Evolutionary conservation across 2,329 filamentous ascomycete genomes (phyloP), one percentile per base, ranked within the genome.

Genomic region (Monosporascus ibericus): DNA sequence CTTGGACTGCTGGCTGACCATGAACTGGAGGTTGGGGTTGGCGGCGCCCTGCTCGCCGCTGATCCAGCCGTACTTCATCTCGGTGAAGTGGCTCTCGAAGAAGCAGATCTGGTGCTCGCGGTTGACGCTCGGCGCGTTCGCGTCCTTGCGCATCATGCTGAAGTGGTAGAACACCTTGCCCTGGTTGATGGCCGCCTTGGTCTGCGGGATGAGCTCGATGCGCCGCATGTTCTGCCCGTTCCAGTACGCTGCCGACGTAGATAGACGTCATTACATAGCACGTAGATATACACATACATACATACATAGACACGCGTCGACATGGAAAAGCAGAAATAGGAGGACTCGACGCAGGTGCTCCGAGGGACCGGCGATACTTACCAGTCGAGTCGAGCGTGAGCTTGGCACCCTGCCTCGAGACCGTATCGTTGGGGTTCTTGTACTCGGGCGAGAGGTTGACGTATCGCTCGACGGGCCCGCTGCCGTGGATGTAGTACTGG

Each of bases 401-500:
- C 64, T 85, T 85, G 58, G 80, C 81, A 17, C 86, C 87, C 68
- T 88, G 80, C 51, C 73, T 77, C 52, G 81, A 83, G 48, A 73
- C 74, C 1, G 72, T 73, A 67, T 88, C 85, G 56, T 78, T 78
- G 0, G 84, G 81, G 70, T 88, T 88, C 72, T 85, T 86, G 75
- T 75, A 84, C 53, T 70, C 68, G 0, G 81, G 68, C 2, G 76
- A 79, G 1, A 88, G 73, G 60, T 81, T 82, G 58, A 88, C 76
- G 68, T 88, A 88, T 60, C 79, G 71, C 22, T 74, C 75, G 8
- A 82, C 75, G 1, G 70, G 49, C 8, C 75, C 77, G 5, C 72
- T 71, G 37, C 86, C 87, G 71, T 90, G 86, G 65, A 88, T 88
- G 72, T 89, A 89, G 75, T 86, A 89, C 68, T 89, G 86, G 70